These are phyloP conservation scores for Filobasidium floriforme DNA, from an alignment of 768 basidiomycete genomes.

Conservation along the genomic window DNA sequence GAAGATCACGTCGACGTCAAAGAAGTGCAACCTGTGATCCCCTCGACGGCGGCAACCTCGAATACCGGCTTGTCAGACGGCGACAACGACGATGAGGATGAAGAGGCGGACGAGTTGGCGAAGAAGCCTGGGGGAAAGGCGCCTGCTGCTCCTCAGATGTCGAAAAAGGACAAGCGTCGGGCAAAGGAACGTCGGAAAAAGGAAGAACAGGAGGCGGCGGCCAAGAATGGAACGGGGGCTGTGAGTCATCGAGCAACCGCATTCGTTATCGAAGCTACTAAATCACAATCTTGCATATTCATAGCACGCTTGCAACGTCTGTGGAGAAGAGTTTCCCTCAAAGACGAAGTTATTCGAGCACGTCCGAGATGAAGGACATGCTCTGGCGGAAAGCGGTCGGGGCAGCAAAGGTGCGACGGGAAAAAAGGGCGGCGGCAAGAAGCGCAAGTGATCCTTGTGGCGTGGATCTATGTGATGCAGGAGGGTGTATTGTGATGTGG, in stretches of 20 bases:
- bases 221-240: constrained; percentile 12
- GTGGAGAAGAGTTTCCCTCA: constrained; percentile 17
- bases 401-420: not conserved
- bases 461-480: not conserved
- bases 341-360: constrained; percentile 25
- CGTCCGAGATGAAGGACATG: constrained; percentile 23
- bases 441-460: not conserved
- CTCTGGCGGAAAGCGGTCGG: constrained; percentile 3
- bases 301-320: constrained; percentile 23
- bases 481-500: not conserved
- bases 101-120: constrained; percentile 19
- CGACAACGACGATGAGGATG: constrained; percentile 27
- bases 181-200: constrained; percentile 69
- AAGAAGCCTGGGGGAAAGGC: constrained; percentile 18
- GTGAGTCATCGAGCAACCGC: not conserved
- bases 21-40: not conserved
- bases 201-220: constrained; percentile 42
- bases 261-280: not conserved
- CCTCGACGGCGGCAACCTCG: constrained; percentile 15
- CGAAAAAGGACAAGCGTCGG: constrained; percentile 76
- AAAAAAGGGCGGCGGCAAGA: not conserved
- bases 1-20: constrained; percentile 4
- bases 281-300: not conserved
- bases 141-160: constrained; percentile 41
- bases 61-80: constrained; percentile 1